Base-by-base conservation (phyloP, 192 early-diverging fungal genomes). In the Chytriomyces sp. region DNA sequence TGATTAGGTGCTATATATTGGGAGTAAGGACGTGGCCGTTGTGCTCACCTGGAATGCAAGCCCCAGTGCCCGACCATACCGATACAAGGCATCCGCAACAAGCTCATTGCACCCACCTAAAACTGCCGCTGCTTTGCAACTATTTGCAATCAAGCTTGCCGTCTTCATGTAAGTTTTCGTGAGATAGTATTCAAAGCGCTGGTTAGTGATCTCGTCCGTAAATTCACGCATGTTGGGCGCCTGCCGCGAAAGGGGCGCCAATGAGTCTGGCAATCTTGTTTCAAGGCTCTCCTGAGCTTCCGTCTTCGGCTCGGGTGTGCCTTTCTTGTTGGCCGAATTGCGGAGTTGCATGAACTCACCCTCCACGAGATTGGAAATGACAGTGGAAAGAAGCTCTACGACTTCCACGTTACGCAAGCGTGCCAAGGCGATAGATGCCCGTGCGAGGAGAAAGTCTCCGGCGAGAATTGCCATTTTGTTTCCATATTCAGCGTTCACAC, bases 381-480 rank as follows among this genome's bases (percentile, higher is more conserved):
- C 91, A 6, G 95, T 94, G 54, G 93, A 90, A 75, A 97, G 89
- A 26, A 99, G 84, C 66, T 97, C 96, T 28, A 93, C 95, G 2
- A 96, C 94, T 73, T 97, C 94, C 22, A 93, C 82, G 70, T 96
- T 93, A 32, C 93, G 88, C 69, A 99, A 78, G 26, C 94, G 85
- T 2, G 95, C 92, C 52, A 99, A 82, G 0, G 94, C 95, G 57
- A 96, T 84, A 0, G 94, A 97, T 0, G 96, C 94, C 8, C 95
- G 86, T 0, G 96, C 95, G 25, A 99, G 84, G 14, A 99, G 74
- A 72, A 97, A 99, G 76, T 99, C 96, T 5, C 82, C 82, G 7
- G 91, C 95, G 10, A 99, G 85, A 32, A 99, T 91, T 1, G 95
- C 94, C 93, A 97, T 94, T 56, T 96, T 98, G 83, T 98, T 98